Conservation (phyloP, 2,329 filamentous ascomycete species). For the Penicillium sp. region DNA sequence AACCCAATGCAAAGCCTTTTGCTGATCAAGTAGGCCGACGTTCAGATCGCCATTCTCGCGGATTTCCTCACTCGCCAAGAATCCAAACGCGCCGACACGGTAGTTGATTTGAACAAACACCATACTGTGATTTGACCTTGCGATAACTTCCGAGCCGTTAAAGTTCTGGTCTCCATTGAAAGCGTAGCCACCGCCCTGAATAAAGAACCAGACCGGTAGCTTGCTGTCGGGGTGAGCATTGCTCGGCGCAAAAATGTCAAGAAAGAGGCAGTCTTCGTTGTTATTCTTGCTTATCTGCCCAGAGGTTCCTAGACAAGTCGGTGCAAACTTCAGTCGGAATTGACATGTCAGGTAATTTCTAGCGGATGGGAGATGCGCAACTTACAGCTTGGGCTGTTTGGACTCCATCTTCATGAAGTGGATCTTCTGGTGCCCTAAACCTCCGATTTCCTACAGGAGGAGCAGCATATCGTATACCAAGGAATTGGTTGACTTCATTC, state of each 20-base stretch:
- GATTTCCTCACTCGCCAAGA: conserved; percentile 55
- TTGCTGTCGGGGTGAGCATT: conserved; percentile 38
- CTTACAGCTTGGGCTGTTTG: conserved; percentile 50
- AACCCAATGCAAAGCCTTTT: conserved; percentile 56
- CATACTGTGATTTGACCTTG: conserved; percentile 52
- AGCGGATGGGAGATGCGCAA: neutral
- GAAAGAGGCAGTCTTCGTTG: conserved; percentile 26
- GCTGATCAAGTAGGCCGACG: conserved; percentile 59
- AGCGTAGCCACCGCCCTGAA: conserved; percentile 56
- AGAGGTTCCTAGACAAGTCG: conserved; percentile 60
- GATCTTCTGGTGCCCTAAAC: conserved; percentile 61
- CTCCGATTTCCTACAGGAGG: conserved; percentile 59
- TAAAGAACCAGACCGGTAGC: conserved; percentile 57
- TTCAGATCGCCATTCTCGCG: conserved; percentile 55
- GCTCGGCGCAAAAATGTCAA: conserved; percentile 26
- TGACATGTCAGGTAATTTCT: conserved; percentile 7
- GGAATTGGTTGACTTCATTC: conserved; percentile 61
- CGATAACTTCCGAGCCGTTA: conserved; percentile 55
- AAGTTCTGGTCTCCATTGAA: conserved; percentile 47
- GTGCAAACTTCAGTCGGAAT: conserved; percentile 10
- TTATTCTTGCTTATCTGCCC: conserved; percentile 57
- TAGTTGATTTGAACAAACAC: conserved; percentile 67
- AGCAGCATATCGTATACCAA: conserved; percentile 66
- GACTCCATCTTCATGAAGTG: conserved; percentile 33
- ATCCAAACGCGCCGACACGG: conserved; percentile 58